phyloP scores from a whole-genome alignment of 805 yeast species.

The Alloascoidea hylecoeti region DNA sequence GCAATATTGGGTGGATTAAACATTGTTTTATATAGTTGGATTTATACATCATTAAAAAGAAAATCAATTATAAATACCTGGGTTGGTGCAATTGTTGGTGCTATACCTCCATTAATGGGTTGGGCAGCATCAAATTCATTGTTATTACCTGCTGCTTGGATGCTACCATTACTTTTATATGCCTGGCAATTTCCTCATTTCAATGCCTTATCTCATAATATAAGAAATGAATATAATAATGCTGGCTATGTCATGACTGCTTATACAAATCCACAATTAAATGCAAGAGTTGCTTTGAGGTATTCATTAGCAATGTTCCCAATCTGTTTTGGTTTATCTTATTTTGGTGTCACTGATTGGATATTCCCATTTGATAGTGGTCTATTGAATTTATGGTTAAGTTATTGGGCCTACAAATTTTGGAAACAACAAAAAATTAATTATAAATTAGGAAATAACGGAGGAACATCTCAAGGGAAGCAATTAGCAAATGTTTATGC shows the following conservation, averaged over 20 bases:
- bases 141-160: slow-evolving; percentile 88
- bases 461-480: slow-evolving; percentile 30
- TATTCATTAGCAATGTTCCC: slow-evolving; percentile 93
- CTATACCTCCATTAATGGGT: slow-evolving; percentile 97
- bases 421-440: slow-evolving; percentile 72
- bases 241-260: slow-evolving; percentile 99
- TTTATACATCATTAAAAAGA: slow-evolving; percentile 83
- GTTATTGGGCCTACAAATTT: slow-evolving; percentile 65
- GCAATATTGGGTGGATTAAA: slow-evolving; percentile 70
- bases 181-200: slow-evolving; percentile 99
- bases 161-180: slow-evolving; percentile 73
- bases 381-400: slow-evolving; percentile 73
- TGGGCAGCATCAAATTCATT: slow-evolving; percentile 89
- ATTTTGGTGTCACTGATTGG: slow-evolving; percentile 72
- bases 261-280: slow-evolving; percentile 77
- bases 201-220: slow-evolving; percentile 79
- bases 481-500: slow-evolving; percentile 50
- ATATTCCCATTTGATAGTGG: slow-evolving; percentile 73
- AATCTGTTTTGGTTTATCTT: slow-evolving; percentile 68
- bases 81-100: slow-evolving; percentile 99
- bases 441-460: slow-evolving; percentile 10
- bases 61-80: slow-evolving; percentile 81
- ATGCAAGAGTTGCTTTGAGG: slow-evolving; percentile 86
- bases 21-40: slow-evolving; percentile 76
- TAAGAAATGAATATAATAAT: slow-evolving; percentile 72